These are phyloP conservation scores for Xylariaceae sp. DNA, from an alignment of 2,329 filamentous ascomycete genomes.

Conservation along the genomic window DNA sequence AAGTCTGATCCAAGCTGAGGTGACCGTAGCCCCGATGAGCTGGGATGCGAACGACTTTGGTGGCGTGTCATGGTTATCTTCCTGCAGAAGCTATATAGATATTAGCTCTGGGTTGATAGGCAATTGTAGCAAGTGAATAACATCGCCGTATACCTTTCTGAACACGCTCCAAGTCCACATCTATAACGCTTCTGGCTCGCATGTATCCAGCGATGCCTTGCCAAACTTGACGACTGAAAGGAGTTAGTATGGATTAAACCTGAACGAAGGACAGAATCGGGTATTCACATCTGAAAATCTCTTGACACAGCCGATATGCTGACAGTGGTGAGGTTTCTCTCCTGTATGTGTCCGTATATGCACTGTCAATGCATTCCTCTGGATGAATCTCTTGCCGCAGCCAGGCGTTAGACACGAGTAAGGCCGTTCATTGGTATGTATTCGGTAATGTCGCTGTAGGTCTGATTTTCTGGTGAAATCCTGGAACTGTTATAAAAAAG, in stretches of 20 bases:
- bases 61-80: constrained; percentile 71
- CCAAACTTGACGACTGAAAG: constrained; percentile 59
- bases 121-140: constrained; percentile 17
- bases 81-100: constrained; percentile 58
- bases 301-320: constrained; percentile 62
- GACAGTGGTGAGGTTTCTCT: constrained; percentile 68
- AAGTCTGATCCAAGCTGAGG: constrained; percentile 37
- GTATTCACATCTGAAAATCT: constrained; percentile 63
- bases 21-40: constrained; percentile 48
- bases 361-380: constrained; percentile 65
- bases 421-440: constrained; percentile 68
- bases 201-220: constrained; percentile 62
- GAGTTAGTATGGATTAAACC: constrained; percentile 7
- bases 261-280: background rate
- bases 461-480: constrained; percentile 72
- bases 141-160: constrained; percentile 51
- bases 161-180: constrained; percentile 57
- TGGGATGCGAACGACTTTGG: constrained; percentile 56
- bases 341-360: constrained; percentile 68
- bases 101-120: constrained; percentile 13
- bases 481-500: constrained; percentile 36
- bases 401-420: constrained; percentile 58
- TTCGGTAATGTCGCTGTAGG: constrained; percentile 65
- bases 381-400: constrained; percentile 69
- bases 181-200: constrained; percentile 64